Base-by-base conservation (phyloP, 2,329 filamentous ascomycete species). In the Cryoendolithus antarcticus region DNA sequence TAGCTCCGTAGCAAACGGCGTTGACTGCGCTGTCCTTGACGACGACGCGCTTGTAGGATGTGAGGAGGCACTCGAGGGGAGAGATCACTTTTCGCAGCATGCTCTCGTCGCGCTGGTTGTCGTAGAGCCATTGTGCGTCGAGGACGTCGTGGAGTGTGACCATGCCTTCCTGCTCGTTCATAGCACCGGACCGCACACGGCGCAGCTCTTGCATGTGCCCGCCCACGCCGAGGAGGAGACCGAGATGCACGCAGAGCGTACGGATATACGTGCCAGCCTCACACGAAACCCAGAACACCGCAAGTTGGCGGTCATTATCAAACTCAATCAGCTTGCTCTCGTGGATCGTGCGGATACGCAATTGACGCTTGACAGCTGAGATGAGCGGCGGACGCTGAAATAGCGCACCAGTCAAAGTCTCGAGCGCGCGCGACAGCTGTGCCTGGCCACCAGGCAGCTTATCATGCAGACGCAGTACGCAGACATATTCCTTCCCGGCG, bases 201-300 rank as follows among this genome's bases (percentile, higher is more conserved):
- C 89, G 78, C 52, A 96, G 79, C 71, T 96, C 89, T 70, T 96
- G 89, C 89, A 96, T 96, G 70, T 96, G 86, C 38, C 85, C 91
- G 52, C 89, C 89, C 42, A 94, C 86, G 60, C 89, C 77, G 27
- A 81, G 66, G 43, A 82, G 58, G 44, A 82, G 66, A 63, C 85
- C 84, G 53, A 98, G 65, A 67, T 96, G 91, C 32, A 96, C 89
- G 66, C 91, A 96, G 35, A 98, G 79, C 30, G 91, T 98, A 71
- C 91, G 84, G 62, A 98, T 96, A 65, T 98, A 98, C 48, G 91
- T 98, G 62, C 91, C 91, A 42, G 86, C 91, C 68, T 98, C 91
- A 66, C 91, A 98, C 67, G 86, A 93, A 53, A 96, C 91, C 89
- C 91, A 96, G 75, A 98, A 98, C 41, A 96, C 89, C 64, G 84